A percentile compares a stretch with the other conserved stretches of the same genome.
phyloP scores from a whole-genome alignment of 495 filamentous ascomycete species.

The Hypoxylon fragiforme region DNA sequence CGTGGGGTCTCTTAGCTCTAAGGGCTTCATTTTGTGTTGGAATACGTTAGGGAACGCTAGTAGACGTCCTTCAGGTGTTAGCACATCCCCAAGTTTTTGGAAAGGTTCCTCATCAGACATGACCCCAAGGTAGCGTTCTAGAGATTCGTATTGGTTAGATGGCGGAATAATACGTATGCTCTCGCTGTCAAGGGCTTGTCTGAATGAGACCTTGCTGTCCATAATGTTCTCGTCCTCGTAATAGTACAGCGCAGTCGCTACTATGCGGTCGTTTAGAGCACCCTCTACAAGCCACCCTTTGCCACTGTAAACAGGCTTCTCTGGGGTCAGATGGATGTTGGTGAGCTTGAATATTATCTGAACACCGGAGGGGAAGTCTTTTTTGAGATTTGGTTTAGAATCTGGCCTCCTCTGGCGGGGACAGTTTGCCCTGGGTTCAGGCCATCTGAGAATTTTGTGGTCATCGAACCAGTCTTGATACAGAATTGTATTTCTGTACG shows the following conservation, averaged over 20 bases:
- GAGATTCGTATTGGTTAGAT: conserved; percentile 28
- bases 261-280: conserved; percentile 59
- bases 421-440: conserved; percentile 20
- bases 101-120: conserved; percentile 27
- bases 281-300: conserved; percentile 56
- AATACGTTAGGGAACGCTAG: conserved; percentile 48
- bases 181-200: conserved; percentile 37
- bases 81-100: conserved; percentile 41
- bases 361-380: conserved; percentile 38
- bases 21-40: conserved; percentile 57
- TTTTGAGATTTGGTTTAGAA: conserved; percentile 4
- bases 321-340: conserved; percentile 63
- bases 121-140: conserved; percentile 23
- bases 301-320: conserved; percentile 47
- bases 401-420: conserved; percentile 1
- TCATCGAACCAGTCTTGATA: conserved; percentile 10
- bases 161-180: conserved; percentile 17
- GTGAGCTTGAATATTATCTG: conserved; percentile 68
- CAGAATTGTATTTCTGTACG: conserved; percentile 4
- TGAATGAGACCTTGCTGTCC: conserved; percentile 55
- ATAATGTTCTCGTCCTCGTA: conserved; percentile 66
- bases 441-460: conserved; percentile 22
- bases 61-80: conserved; percentile 40
- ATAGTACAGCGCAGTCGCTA: conserved; percentile 63
- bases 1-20: conserved; percentile 50